Base-by-base conservation (phyloP, 805 yeast genomes). In the Schwanniomyces occidentalis region DNA sequence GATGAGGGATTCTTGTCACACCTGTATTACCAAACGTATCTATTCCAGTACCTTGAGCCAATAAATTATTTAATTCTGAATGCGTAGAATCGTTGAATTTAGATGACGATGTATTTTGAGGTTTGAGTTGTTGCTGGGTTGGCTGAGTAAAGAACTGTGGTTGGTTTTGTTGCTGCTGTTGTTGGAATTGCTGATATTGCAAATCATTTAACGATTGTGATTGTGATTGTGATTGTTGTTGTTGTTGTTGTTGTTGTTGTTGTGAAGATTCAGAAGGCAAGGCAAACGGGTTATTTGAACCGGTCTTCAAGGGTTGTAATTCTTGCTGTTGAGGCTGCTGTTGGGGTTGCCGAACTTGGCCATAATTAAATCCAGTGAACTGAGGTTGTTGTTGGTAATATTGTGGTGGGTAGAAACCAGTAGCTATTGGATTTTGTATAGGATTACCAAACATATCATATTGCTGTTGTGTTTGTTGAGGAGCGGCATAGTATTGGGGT, bases 1-100 rank as follows among this genome's bases (percentile, higher is more conserved):
- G 97, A 29, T 95, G 95, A 3, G 98, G 96, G 36, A 91, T 76
- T 65, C 96, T 80, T 6, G 79, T 59, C 14, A 78, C 82, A 35
- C 95, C 95, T 12, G 84, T 80, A 60, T 87, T 88, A 56, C 95
- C 95, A 59, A 86, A 93, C 0, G 97, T 90, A 64, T 90, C 99
- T 38, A 88, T 70, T 20, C 96, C 97, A 0, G 95, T 86, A 18
- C 96, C 97, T 27, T 79, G 76, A 8, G 93, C 87, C 45, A 91
- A 68, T 35, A 90, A 69, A 35, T 76, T 74, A 64, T 89, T 89
- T 53, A 91, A 74, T 41, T 85, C 90, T 9, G 62, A 44, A 37
- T 42, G 88, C 69, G 71, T 76, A 63, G 61, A 51, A 32, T 67
- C 71, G 42, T 63, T 61, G 45, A 48, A 64, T 41, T 56, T 58